These are phyloP conservation scores for Lathyrus tuberosus DNA, from an alignment of 306 rosid genomes.

Conservation along the genomic window DNA sequence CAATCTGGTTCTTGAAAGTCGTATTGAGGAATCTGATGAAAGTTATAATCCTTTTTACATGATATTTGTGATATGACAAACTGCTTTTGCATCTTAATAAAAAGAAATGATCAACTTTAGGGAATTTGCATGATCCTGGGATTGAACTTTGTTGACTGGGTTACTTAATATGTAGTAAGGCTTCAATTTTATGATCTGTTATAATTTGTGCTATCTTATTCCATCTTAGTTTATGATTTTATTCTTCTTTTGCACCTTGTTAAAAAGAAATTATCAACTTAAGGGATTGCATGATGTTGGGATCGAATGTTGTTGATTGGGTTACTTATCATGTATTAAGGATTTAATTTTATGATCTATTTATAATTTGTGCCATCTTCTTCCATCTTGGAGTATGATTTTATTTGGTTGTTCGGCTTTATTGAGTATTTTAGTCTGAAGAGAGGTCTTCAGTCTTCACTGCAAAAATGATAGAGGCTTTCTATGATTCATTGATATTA, in stretches of 20 bases:
- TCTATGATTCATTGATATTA: not conserved
- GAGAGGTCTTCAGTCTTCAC: not conserved
- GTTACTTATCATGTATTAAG: not conserved
- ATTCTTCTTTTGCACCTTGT: not conserved
- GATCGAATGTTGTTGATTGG: not conserved
- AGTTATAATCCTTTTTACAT: not conserved
- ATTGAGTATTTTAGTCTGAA: not conserved
- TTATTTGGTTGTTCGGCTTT: not conserved
- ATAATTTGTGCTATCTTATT: not conserved
- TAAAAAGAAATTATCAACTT: slow-evolving; percentile 10
- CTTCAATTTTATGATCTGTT: not conserved
- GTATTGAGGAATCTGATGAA: not conserved
- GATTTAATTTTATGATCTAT: not conserved
- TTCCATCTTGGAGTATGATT: not conserved
- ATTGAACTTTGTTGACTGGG: not conserved
- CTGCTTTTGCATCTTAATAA: not conserved
- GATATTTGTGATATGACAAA: not conserved
- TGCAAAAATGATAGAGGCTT: not conserved
- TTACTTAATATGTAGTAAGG: not conserved
- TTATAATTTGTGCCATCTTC: not conserved
- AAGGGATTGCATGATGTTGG: not conserved
- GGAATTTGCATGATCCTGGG: not conserved
- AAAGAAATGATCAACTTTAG: slow-evolving; percentile 5
- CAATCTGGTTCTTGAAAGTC: not conserved
- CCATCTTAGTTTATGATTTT: not conserved